A percentile compares a stretch with the other conserved stretches of the same genome.
Conservation (phyloP, 208 protist genomes). For the Leishmania aethiopica region DNA sequence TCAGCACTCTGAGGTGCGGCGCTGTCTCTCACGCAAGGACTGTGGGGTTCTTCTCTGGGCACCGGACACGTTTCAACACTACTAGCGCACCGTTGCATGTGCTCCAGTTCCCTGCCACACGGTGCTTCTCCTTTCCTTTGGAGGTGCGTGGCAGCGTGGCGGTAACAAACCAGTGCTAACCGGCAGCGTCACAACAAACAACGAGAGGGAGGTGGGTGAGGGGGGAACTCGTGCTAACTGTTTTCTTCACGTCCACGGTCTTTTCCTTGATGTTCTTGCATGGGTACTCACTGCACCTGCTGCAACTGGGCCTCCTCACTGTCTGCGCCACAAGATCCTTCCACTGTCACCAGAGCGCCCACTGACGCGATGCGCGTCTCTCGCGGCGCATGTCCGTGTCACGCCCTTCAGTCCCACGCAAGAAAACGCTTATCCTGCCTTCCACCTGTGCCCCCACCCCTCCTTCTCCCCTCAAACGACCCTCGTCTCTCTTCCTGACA, state of each 20-base stretch:
- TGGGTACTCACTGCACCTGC: neutral
- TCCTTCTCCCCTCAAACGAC: neutral
- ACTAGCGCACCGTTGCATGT: neutral
- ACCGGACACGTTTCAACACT: neutral
- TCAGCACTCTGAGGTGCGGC: neutral
- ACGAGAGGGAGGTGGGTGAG: neutral
- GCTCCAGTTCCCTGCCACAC: neutral
- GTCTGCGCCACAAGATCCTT: neutral
- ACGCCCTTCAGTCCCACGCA: too few species aligned
- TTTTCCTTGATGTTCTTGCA: neutral
- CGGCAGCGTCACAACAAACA: neutral
- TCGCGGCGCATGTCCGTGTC: neutral
- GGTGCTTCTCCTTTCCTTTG: neutral
- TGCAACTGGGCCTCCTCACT: neutral
- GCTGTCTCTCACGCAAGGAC: neutral
- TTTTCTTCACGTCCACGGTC: neutral
- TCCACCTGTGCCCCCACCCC: neutral
- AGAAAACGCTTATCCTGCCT: neutral
- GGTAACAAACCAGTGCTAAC: neutral
- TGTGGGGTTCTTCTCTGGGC: neutral
- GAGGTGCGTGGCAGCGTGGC: neutral
- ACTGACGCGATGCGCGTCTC: neutral
- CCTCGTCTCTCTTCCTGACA: too few species aligned
- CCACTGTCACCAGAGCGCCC: neutral
- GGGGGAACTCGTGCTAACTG: neutral